These are phyloP conservation scores for Syzygium aromaticum DNA, from an alignment of 345 rosid genomes.

Conservation along the genomic window DNA sequence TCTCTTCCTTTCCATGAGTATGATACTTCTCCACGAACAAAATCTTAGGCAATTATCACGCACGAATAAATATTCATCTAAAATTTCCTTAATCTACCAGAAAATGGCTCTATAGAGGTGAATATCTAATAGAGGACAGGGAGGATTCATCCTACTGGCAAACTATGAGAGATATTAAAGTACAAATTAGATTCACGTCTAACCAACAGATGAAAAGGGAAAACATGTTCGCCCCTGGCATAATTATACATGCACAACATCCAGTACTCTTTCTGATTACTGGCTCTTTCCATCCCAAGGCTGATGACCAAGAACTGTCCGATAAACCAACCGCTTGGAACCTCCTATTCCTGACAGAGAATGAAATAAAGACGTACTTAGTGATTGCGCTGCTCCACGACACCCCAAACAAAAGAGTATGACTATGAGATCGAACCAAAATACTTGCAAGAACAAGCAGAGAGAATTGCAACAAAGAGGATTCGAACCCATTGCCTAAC, in stretches of 20 bases:
- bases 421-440: background rate
- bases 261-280: background rate
- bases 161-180: background rate
- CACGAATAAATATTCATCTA: background rate
- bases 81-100: background rate
- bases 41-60: background rate
- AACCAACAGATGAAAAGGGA: background rate
- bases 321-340: background rate
- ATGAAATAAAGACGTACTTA: background rate
- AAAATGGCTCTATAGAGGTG: background rate
- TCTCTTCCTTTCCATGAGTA: background rate
- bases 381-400: background rate
- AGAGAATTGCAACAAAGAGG: background rate
- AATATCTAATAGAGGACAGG: background rate
- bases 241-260: background rate
- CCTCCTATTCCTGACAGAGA: conserved; percentile 7
- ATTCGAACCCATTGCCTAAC: background rate
- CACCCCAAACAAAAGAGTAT: background rate
- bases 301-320: background rate
- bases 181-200: background rate
- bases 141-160: background rate
- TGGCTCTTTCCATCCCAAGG: background rate
- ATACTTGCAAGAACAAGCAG: background rate
- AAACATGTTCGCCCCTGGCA: background rate
- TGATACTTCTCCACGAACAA: background rate